Evolutionary conservation across 331 rosid species (phyloP), one percentile per base, ranked within the genome.

Genomic region (Acacia pycnantha): DNA sequence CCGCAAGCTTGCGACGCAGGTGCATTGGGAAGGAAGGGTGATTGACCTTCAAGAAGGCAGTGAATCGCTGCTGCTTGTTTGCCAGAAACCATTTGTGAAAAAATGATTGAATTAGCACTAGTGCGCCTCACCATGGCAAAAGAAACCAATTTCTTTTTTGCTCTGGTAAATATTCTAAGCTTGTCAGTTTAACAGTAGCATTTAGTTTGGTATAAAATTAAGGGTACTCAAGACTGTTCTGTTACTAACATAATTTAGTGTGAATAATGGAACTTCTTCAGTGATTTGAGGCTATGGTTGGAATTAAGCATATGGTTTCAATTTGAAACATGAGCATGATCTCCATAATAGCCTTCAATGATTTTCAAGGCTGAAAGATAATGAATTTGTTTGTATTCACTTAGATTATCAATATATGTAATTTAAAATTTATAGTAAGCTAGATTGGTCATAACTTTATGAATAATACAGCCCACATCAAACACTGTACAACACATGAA

Each of bases 11-110:
- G 96, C 92, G 9, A 70, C 94, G 35, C 94, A 88, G 79, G 81
- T 94, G 51, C 94, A 91, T 24, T 94, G 98, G 98, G 98, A 94
- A 79, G 98, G 96, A 21, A 88, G 98, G 91, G 85, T 92, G 86
- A 92, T 94, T 76, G 97, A 88, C 79, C 91, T 81, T 83, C 93
- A 94, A 82, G 92, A 91, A 72, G 98, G 96, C 76, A 92, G 96
- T 81, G 98, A 92, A 83, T 93, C 81, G 86, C 80, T 90, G 68
- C 88, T 94, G 70, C 98, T 94, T 22, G 94, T 94, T 84, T 92
- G 97, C 88, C 98, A 91, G 84, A 94, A 94, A 88, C 98, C 96
- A 8, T 92, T 94, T 61, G 77, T 92, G 66, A 92, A 70, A 86
- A 94, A 90, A 90, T 94, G 91, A 94, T 79, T 66, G 82, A 64